phyloP scores from a whole-genome alignment of 2,329 filamentous ascomycete species.

The Orbilia oligospora region DNA sequence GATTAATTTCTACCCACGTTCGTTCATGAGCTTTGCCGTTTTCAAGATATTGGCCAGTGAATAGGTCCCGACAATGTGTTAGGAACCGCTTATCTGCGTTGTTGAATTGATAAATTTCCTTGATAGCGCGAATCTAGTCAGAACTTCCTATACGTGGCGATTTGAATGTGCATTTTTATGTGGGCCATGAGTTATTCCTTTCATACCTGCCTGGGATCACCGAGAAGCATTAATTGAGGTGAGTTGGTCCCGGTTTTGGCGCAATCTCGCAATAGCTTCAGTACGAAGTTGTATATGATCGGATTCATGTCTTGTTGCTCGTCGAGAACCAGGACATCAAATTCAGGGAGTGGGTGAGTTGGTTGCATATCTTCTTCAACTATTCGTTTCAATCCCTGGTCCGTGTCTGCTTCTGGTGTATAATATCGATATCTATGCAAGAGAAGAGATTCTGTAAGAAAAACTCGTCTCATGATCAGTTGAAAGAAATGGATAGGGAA shows the following conservation, averaged over 20 bases:
- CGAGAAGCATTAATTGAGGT: constrained; percentile 58
- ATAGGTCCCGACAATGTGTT: constrained; percentile 50
- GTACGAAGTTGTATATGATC: constrained; percentile 59
- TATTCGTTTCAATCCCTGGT: constrained; percentile 61
- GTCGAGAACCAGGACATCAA: constrained; percentile 60
- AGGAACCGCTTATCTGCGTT: constrained; percentile 61
- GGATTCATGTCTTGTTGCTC: constrained; percentile 63
- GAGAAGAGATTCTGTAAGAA: background rate
- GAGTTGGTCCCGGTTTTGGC: constrained; percentile 32
- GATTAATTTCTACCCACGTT: constrained; percentile 55
- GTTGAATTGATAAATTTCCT: constrained; percentile 62
- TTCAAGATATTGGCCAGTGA: constrained; percentile 41
- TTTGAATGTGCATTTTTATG: background rate
- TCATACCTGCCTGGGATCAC: constrained; percentile 57
- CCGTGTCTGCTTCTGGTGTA: constrained; percentile 57
- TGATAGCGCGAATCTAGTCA: background rate
- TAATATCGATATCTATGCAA: constrained; percentile 50
- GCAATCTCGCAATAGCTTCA: constrained; percentile 53
- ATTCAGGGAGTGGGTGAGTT: constrained; percentile 45
- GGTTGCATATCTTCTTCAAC: constrained; percentile 50
- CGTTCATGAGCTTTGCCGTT: constrained; percentile 31
- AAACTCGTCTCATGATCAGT: background rate
- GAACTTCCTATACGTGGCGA: background rate
- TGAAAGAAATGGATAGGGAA: background rate
- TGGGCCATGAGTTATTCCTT: background rate